These are phyloP conservation scores for Tricharina praecox DNA, from an alignment of 495 filamentous ascomycete species.

Conservation along the genomic window DNA sequence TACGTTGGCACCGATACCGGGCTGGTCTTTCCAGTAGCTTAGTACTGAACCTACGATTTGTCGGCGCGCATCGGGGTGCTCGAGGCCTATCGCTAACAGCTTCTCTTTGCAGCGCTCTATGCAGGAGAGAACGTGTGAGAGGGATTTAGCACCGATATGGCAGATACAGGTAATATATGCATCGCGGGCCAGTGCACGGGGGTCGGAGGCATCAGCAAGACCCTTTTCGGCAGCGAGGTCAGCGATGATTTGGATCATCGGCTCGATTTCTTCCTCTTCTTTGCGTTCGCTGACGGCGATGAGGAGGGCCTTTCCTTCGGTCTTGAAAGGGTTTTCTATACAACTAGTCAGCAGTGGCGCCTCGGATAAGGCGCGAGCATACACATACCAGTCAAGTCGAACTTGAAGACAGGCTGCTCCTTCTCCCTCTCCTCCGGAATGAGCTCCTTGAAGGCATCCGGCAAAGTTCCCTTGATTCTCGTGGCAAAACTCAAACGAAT, in stretches of 20 bases:
- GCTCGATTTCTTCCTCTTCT: constrained; percentile 61
- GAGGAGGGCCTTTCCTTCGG: constrained; percentile 63
- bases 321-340: constrained; percentile 59
- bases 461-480: constrained; percentile 84
- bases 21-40: constrained; percentile 83
- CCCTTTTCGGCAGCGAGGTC: constrained; percentile 48
- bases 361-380: no score
- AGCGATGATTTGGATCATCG: constrained; percentile 59
- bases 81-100: constrained; percentile 56
- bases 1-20: constrained; percentile 81
- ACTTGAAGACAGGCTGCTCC: constrained; percentile 90
- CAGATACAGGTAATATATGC: constrained; percentile 85
- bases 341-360: background rate
- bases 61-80: constrained; percentile 51
- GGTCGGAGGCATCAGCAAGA: constrained; percentile 35
- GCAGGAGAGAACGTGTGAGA: constrained; percentile 87
- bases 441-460: constrained; percentile 62
- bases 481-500: constrained; percentile 92
- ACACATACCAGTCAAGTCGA: constrained; percentile 53
- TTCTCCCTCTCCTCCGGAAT: constrained; percentile 80
- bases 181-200: constrained; percentile 68
- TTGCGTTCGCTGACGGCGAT: constrained; percentile 67
- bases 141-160: constrained; percentile 79
- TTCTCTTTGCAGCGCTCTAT: constrained; percentile 93
- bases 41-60: constrained; percentile 86